Percentiles rank a stretch among this genome's conserved stretches.
Conservation (phyloP, 441 rosid species). For the Erodium moschatum region DNA sequence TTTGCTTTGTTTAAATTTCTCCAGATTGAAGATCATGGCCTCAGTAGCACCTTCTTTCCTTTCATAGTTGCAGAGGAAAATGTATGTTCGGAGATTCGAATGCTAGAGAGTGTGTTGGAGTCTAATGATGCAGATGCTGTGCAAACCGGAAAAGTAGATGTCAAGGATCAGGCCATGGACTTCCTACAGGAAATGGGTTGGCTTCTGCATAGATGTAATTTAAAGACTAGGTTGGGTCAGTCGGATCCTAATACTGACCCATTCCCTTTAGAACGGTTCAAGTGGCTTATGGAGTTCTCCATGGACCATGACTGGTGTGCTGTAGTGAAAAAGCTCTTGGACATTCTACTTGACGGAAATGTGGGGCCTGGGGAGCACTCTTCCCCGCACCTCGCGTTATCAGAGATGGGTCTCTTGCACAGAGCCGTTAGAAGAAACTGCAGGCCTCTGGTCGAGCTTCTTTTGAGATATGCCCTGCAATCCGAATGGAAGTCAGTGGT, state of each 20-base stretch:
- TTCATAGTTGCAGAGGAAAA: slow-evolving; percentile 73
- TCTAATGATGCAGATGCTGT: slow-evolving; percentile 33
- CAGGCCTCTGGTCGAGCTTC: slow-evolving; percentile 61
- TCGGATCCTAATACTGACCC: slow-evolving; percentile 47
- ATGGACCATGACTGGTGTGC: slow-evolving; percentile 91
- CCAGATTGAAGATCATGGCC: slow-evolving; percentile 77
- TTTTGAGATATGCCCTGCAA: slow-evolving; percentile 53
- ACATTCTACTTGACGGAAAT: slow-evolving; percentile 46
- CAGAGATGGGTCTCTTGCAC: slow-evolving; percentile 75
- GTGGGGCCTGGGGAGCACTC: slow-evolving; percentile 47
- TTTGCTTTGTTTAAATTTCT: slow-evolving; percentile 24
- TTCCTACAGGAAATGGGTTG: slow-evolving; percentile 88
- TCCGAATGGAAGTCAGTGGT: slow-evolving; percentile 19
- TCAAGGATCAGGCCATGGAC: slow-evolving; percentile 61
- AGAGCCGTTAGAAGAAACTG: slow-evolving; percentile 80
- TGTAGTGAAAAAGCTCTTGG: slow-evolving; percentile 66
- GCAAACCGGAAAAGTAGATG: slow-evolving; percentile 31
- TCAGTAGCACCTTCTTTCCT: slow-evolving; percentile 78
- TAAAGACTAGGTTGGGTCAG: slow-evolving; percentile 43
- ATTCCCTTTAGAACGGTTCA: slow-evolving; percentile 60
- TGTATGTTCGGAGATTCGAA: slow-evolving; percentile 71
- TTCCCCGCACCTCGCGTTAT: slow-evolving; percentile 37
- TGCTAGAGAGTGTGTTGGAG: slow-evolving; percentile 59
- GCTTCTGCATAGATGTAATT: slow-evolving; percentile 74
- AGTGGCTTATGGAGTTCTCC: slow-evolving; percentile 79